phyloP scores from a whole-genome alignment of 116 monocot genomes.

The Iris pallida region DNA sequence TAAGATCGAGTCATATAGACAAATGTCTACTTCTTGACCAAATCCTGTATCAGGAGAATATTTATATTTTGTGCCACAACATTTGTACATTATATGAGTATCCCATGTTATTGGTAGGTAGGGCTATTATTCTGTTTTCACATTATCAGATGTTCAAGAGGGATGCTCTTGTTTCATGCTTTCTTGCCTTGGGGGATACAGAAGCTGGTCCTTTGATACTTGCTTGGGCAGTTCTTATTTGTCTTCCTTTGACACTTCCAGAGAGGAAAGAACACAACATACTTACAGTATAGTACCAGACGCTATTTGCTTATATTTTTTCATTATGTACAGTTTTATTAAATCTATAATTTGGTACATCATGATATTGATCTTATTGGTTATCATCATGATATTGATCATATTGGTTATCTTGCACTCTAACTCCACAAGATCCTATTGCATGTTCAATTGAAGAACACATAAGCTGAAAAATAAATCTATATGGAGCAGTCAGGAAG shows the following conservation, averaged over 20 bases:
- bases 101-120: constrained; percentile 30
- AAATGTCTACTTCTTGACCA: no score
- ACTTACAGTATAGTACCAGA: constrained; percentile 33
- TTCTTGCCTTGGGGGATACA: constrained; percentile 29
- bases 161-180: constrained; percentile 66
- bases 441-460: no score
- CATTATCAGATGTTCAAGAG: constrained; percentile 64
- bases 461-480: no score
- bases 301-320: not conserved
- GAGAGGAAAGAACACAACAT: constrained; percentile 26
- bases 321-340: not conserved
- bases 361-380: constrained; percentile 83
- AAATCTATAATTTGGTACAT: constrained; percentile 7
- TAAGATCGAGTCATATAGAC: no score
- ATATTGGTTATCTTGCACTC: no score
- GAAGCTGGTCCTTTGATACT: constrained; percentile 85
- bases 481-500: no score
- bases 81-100: no score
- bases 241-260: constrained; percentile 68
- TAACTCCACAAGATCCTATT: no score
- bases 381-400: no score
- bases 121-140: constrained; percentile 42
- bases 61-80: no score
- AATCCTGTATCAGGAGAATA: no score
- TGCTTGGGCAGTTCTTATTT: constrained; percentile 83